Evolutionary conservation across 805 yeast genomes (phyloP).

Genomic region (Starmerella etchellsii): DNA sequence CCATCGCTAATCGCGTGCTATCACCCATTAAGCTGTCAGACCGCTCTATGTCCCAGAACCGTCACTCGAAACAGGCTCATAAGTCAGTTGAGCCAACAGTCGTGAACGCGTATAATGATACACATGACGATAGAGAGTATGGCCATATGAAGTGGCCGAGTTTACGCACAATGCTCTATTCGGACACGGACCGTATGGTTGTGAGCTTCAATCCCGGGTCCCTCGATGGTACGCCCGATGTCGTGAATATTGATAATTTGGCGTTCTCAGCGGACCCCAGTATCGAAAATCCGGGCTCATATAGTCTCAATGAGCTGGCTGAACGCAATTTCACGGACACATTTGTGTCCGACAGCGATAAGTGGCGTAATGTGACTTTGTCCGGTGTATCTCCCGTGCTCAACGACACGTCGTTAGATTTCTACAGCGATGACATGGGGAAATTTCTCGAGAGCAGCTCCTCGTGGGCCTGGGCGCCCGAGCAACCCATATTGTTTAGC

Average conservation of each 20-base stretch:
- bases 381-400: constrained; percentile 62
- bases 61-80: neutral
- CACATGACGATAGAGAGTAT: neutral
- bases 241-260: neutral
- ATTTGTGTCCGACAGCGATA: neutral
- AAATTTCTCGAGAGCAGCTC: constrained; percentile 21
- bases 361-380: constrained; percentile 23
- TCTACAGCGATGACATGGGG: constrained; percentile 10
- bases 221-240: neutral
- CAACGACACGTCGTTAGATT: constrained; percentile 26
- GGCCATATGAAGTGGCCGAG: constrained; percentile 17
- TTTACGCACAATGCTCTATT: constrained; percentile 10
- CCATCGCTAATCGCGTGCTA: constrained; percentile 12
- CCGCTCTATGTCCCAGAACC: neutral
- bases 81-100: neutral
- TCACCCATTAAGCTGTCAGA: constrained; percentile 8
- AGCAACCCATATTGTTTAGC: constrained; percentile 36
- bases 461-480: constrained; percentile 65
- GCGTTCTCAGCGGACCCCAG: constrained; percentile 10
- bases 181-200: constrained; percentile 10
- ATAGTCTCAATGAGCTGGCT: constrained; percentile 5
- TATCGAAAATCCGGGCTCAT: constrained; percentile 2
- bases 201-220: constrained; percentile 2
- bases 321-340: constrained; percentile 12
- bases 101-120: neutral